Base-by-base conservation (phyloP, 208 protist genomes). In the Leishmania martiniquensis region DNA sequence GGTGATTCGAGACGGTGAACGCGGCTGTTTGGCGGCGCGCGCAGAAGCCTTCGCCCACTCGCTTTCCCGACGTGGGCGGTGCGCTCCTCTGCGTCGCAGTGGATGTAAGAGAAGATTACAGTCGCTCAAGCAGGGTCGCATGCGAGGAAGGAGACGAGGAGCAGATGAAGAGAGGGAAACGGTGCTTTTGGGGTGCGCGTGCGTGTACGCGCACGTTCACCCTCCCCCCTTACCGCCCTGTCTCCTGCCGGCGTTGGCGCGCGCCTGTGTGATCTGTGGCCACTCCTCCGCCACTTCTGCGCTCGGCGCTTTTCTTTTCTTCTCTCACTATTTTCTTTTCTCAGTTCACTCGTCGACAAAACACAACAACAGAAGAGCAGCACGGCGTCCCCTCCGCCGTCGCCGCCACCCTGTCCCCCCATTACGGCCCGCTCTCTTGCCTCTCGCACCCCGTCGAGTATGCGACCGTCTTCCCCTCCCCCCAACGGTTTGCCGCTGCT, bases 291-390 rank as follows among this genome's bases (percentile, higher is more conserved):
- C n/a, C n/a, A n/a, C 39, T 29, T 68, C 22, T 45, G 7, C 34
- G 1, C 42, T 57, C 51, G 12, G 45, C 70, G 13, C 37, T 39
- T 10, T 44, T 67, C 52, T 52, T 59, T 73, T 39, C 32, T 25
- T 77, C 75, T 80, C 65, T 72, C 76, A 78, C 55, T 68, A 63
- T 47, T 54, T 75, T 73, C 67, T 73, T 65, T 73, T 62, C 81
- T 37, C 17, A 15, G 34, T 69, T 49, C 22, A n/a, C 63, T 72
- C 72, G 76, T 37, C 39, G 51, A 63, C 32, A 45, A 34, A 62
- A 75, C 32, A 45, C 25, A 62, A 75, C 66, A 68, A 44, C 4
- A 77, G 47, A 13, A 60, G 52, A 76, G 0, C 57, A 57, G 13
- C 5, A 54, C 32, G 47, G 67, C 10, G 7, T 12, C 32, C n/a